Percentiles rank a stretch among this genome's conserved stretches.
Evolutionary conservation across 2,329 filamentous ascomycete species (phyloP).

Genomic region (Arthrobotrys conoides): DNA sequence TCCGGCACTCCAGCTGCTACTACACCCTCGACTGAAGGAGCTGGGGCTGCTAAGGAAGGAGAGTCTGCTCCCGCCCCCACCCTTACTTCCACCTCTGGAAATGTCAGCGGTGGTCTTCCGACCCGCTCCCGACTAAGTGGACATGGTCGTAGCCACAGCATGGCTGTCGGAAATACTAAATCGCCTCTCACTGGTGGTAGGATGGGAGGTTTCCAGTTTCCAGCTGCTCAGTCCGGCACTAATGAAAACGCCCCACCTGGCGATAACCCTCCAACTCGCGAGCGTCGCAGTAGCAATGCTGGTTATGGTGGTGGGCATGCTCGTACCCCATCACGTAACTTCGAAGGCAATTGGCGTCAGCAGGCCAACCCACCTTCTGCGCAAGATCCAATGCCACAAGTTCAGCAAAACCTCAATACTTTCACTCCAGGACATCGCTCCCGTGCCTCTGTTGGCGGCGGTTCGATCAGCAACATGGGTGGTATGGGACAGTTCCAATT

Average conservation of each 20-base stretch:
- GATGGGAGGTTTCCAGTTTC: slow-evolving; percentile 78
- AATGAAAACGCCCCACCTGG: slow-evolving; percentile 70
- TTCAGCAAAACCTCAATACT: slow-evolving; percentile 74
- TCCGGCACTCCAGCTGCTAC: slow-evolving; percentile 68
- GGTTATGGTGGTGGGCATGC: slow-evolving; percentile 75
- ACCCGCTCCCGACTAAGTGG: slow-evolving; percentile 74
- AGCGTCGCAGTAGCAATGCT: slow-evolving; percentile 79
- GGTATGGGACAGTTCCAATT: slow-evolving; percentile 89
- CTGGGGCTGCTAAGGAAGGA: slow-evolving; percentile 60
- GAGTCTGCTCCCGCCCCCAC: slow-evolving; percentile 38
- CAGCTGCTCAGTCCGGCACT: slow-evolving; percentile 70
- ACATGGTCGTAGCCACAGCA: slow-evolving; percentile 88
- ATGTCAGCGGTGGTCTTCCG: slow-evolving; percentile 61
- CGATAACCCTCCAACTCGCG: slow-evolving; percentile 74
- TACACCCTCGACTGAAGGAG: slow-evolving; percentile 64
- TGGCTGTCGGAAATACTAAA: slow-evolving; percentile 75
- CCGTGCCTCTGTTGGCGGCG: slow-evolving; percentile 82
- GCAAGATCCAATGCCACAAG: slow-evolving; percentile 66
- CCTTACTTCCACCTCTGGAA: slow-evolving; percentile 50
- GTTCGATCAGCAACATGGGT: slow-evolving; percentile 85
- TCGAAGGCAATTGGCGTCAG: slow-evolving; percentile 97
- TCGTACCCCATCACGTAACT: slow-evolving; percentile 89
- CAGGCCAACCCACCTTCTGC: slow-evolving; percentile 69
- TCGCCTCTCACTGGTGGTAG: slow-evolving; percentile 75
- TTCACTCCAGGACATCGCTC: slow-evolving; percentile 95